phyloP scores from a whole-genome alignment of 768 basidiomycete genomes.

The Mycena rebaudengoi region DNA sequence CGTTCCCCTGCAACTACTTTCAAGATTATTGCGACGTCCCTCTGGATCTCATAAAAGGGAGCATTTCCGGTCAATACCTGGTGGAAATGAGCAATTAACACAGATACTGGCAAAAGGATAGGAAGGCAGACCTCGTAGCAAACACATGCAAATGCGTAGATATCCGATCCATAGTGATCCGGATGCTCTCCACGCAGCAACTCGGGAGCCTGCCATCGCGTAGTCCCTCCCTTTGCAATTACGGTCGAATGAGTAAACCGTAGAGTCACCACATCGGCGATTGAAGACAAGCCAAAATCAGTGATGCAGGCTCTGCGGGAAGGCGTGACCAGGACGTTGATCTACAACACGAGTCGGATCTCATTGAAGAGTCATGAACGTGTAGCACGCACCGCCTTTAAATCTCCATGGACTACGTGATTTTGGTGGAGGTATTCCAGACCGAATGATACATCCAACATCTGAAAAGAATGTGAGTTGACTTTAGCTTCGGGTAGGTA shows the following conservation, averaged over 20 bases:
- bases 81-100: neutral
- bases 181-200: conserved; percentile 32
- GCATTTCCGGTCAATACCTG: neutral
- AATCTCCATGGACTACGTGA: conserved; percentile 28
- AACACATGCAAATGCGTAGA: conserved; percentile 53
- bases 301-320: conserved; percentile 29
- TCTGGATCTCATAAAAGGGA: neutral
- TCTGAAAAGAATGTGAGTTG: neutral
- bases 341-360: conserved; percentile 28
- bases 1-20: neutral
- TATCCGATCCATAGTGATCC: conserved; percentile 35
- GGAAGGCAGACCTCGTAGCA: conserved; percentile 41
- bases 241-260: conserved; percentile 34
- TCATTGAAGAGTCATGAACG: neutral
- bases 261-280: neutral
- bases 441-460: conserved; percentile 21
- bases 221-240: conserved; percentile 34
- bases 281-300: neutral
- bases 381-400: conserved; percentile 31
- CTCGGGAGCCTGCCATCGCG: conserved; percentile 47
- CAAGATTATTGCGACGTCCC: neutral
- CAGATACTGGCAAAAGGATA: no score
- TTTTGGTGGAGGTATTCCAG: conserved; percentile 25
- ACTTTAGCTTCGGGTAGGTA: no score
- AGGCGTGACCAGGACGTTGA: conserved; percentile 55